Evolutionary conservation across 305 asterid species (phyloP), one percentile per base, ranked within the genome.

Genomic region (Fraxinus sp.): DNA sequence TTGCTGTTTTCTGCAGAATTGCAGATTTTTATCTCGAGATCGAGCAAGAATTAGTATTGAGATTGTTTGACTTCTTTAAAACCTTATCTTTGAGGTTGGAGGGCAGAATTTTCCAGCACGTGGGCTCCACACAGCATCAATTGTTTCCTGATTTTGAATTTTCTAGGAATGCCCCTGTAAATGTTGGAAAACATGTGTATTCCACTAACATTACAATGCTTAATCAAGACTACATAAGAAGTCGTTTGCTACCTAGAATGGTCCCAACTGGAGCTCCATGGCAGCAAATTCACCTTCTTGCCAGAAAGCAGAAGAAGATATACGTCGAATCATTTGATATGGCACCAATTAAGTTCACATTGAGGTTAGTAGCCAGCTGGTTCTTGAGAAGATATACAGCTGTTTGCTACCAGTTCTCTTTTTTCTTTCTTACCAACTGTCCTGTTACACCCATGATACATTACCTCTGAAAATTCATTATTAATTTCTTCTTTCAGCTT

Each of bases 261-360:
- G 88, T 92, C 80, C 99, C 99, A 79, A 92, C 93, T 88, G 99
- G 99, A 89, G 98, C 98, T 83, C 99, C 99, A 62, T 94, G 99
- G 99, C 99, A 96, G 89, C 90, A 93, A 88, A 88, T 96, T 87
- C 93, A 93, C 85, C 92, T 91, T 86, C 89, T 91, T 30, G 90
- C 92, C n/a, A 86, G 86, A 74, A 92, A 87, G 89, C 94, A 93
- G 89, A 91, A 92, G 92, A 96, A 96, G 87, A 89, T 93, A 87
- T 96, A 93, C 88, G 91, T 94, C 75, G 98, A 96, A 88, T 87
- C 88, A 84, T 90, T 96, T 83, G 97, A 93, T 86, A 86, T 96
- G 88, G 97, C 92, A 84, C 97, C 98, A 0, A 90, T 96, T 78
- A 93, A 91, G 82, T 86, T 96, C 87, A 92, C 98, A 33, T 88